phyloP scores from a whole-genome alignment of 768 basidiomycete genomes.

The Cubamyces lactineus region DNA sequence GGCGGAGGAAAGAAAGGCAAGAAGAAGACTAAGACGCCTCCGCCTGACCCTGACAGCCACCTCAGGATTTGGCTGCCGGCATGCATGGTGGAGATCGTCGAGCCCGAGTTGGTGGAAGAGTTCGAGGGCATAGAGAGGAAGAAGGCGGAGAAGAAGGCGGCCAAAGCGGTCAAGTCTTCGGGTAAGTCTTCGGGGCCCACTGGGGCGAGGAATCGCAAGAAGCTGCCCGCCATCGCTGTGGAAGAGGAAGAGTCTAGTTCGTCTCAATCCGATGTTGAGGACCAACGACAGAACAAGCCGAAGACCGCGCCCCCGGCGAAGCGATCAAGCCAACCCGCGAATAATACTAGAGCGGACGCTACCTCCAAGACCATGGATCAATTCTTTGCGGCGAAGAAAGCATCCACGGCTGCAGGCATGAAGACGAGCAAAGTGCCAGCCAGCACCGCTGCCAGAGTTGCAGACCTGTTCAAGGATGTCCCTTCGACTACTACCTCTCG shows the following conservation, averaged over 20 bases:
- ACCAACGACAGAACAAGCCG: not conserved
- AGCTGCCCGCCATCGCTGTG: not conserved
- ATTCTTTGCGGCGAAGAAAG: constrained; percentile 16
- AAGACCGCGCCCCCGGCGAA: not conserved
- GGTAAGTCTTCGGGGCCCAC: constrained; percentile 10
- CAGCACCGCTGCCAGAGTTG: constrained; percentile 11
- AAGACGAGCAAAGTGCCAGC: constrained; percentile 3
- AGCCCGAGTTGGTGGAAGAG: constrained; percentile 63
- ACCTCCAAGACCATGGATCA: constrained; percentile 8
- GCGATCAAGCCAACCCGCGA: not conserved
- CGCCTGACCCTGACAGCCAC: constrained; percentile 56
- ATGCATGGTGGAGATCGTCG: constrained; percentile 69
- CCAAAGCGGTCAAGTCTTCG: constrained; percentile 37
- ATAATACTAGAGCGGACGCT: not conserved
- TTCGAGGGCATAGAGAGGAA: constrained; percentile 55
- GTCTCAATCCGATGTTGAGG: not conserved
- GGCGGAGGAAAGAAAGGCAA: constrained; percentile 43
- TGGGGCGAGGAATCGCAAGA: constrained; percentile 27
- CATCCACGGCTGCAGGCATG: not conserved
- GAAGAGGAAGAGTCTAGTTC: constrained; percentile 13
- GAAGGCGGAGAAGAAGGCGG: constrained; percentile 55
- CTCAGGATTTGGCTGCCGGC: constrained; percentile 84
- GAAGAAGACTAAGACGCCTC: constrained; percentile 42
- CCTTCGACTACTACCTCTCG: not conserved
- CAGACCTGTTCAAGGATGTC: constrained; percentile 22